These are phyloP conservation scores for Cladophialophora immunda DNA, from an alignment of 2,329 filamentous ascomycete species.

Conservation along the genomic window DNA sequence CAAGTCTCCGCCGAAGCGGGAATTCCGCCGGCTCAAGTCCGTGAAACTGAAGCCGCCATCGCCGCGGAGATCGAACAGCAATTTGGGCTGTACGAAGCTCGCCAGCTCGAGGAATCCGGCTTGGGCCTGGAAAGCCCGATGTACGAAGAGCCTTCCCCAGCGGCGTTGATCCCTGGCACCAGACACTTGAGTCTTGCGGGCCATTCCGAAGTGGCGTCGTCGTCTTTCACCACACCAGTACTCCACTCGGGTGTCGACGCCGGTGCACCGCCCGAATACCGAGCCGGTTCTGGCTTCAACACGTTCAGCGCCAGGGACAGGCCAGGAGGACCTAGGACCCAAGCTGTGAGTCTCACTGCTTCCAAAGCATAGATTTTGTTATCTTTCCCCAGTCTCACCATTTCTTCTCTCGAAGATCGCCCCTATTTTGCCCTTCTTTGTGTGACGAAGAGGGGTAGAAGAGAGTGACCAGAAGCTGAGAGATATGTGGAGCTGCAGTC, in stretches of 20 bases:
- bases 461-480: constrained; percentile 26
- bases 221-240: constrained; percentile 1
- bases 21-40: constrained; percentile 18
- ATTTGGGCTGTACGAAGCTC: constrained; percentile 36
- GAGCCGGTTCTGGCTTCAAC: constrained; percentile 24
- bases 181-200: constrained; percentile 34
- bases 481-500: constrained; percentile 23
- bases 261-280: constrained; percentile 33
- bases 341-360: constrained; percentile 34
- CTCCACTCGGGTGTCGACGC: constrained; percentile 11
- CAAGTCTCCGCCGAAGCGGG: constrained; percentile 48
- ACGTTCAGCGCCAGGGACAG: constrained; percentile 33
- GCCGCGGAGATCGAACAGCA: constrained; percentile 38
- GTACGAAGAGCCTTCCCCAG: constrained; percentile 30
- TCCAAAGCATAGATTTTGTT: constrained; percentile 16
- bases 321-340: constrained; percentile 34
- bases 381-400: constrained; percentile 22
- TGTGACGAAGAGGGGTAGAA: constrained; percentile 25
- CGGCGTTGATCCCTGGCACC: constrained; percentile 17
- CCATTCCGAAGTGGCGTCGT: background rate
- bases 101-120: constrained; percentile 23
- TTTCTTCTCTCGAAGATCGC: constrained; percentile 26
- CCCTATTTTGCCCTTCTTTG: constrained; percentile 31
- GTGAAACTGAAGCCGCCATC: constrained; percentile 31
- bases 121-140: constrained; percentile 32